Evolutionary conservation across 208 protist species (phyloP), one percentile per base, ranked within the genome.

Genomic region (Trypanosoma brucei): DNA sequence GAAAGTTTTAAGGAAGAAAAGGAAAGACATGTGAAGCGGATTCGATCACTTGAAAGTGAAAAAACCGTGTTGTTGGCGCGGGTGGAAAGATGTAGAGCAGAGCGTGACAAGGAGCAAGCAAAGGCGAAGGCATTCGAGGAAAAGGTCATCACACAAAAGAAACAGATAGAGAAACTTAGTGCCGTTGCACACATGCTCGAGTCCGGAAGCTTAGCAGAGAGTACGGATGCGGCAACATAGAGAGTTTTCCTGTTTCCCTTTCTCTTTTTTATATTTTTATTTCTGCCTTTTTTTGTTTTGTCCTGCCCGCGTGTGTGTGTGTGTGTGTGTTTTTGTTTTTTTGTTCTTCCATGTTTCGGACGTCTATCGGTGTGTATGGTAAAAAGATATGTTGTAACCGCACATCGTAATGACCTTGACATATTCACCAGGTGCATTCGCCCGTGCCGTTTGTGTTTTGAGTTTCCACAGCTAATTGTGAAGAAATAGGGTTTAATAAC

Each of bases 31-130:
- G 49, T 75, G 50, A 79, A 79, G 5, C 59, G 59, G 30, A 68
- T 92, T 53, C 72, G 72, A 34, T 63, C 73, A 11, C 57, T 87
- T 31, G 78, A 88, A 50, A 72, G 64, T 36, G 85, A 92, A 37
- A 59, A 65, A 37, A 56, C 63, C 36, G 59, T 76, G 54, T 50
- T 78, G 30, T 58, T 86, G 3, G 61, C 55, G 6, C 76, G 79
- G 31, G 79, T 72, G 1, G 56, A 72, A 8, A 77, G 70, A 14
- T 80, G 70, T 58, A 69, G 72, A 52, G 55, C 52, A 0, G 82
- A 87, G 55, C 78, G 82, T 1, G 73, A 87, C 50, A 79, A 75
- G 68, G 77, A 86, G 56, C 67, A 63, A 8, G 65, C 59, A 31
- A 78, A 80, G 42, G 73, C 85, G 42, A 34, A 62, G 30, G 68